These are phyloP conservation scores for Penicillium herquei DNA, from an alignment of 495 filamentous ascomycete genomes.

Conservation along the genomic window DNA sequence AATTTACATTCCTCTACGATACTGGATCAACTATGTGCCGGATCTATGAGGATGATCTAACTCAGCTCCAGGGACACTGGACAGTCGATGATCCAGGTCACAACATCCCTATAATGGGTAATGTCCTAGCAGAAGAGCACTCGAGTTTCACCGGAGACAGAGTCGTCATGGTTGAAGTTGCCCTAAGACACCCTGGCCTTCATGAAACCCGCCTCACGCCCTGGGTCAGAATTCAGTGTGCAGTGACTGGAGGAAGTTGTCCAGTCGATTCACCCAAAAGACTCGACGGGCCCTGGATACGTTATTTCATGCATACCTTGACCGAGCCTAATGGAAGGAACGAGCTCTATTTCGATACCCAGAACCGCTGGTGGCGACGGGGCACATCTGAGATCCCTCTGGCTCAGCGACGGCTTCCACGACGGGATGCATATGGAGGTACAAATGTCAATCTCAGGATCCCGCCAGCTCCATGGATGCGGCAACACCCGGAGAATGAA, in stretches of 20 bases:
- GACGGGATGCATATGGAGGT: no score
- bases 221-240: background rate
- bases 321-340: background rate
- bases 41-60: background rate
- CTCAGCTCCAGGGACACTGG: background rate
- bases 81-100: background rate
- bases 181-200: background rate
- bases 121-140: background rate
- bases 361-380: background rate
- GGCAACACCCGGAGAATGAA: no score
- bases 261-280: background rate
- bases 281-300: background rate
- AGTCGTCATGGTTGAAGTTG: background rate
- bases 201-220: background rate
- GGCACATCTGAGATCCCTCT: background rate
- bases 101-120: background rate
- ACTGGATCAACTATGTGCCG: background rate
- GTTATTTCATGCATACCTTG: background rate
- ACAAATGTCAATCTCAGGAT: no score
- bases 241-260: background rate
- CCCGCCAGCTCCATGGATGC: no score
- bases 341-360: background rate
- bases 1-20: background rate
- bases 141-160: background rate
- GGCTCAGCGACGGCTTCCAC: no score